Base-by-base conservation (phyloP, 1,284 basidiomycete species). In the Somion occarium region DNA sequence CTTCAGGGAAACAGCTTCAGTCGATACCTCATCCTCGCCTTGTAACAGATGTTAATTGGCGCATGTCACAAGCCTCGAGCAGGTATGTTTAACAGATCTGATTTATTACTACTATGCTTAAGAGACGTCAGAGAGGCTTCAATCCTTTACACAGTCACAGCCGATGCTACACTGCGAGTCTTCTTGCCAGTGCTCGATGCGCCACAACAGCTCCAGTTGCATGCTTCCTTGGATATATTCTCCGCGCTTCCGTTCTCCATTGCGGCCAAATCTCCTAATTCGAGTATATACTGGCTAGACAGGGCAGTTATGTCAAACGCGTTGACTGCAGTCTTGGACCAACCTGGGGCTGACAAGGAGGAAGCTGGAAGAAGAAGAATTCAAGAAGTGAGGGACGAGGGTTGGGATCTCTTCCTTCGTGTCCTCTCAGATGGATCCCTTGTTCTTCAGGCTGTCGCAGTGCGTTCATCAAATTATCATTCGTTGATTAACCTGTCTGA, bases 111-210 rank as follows among this genome's bases (percentile, higher is more conserved):
- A 49, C 27, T 26, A 53, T 38, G 44, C 25, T 19, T 38, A 46
- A 43, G 19, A 22, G 19, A 7, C 15, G 42, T 22, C 20, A 2
- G 58, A 91, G 89, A 38, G 84, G 88, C 90, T 61, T 73, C 85
- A 1, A 81, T 88, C 47, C 71, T 93, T 1, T 90, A 86, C 64
- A 91, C 89, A 23, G 73, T 86, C 46, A 91, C 91, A 18, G 73
- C 76, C 15, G 85, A 92, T 62, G 80, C 86, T 3, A 82, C 82
- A 2, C 67, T 95, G 26, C 85, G 93, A 22, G 81, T 97, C 61
- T 96, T 93, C 68, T 73, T 90, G 23, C 88, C 93, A 3, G 88
- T 97, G 18, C 71, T 97, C 22, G 94, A 97, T 67, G 83, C 86
- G 23, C 91, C 92, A 12, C 80, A 86, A 58, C 80, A 84, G 64